Conservation (phyloP, 345 rosid species). For the Dipteronia dyeriana region DNA sequence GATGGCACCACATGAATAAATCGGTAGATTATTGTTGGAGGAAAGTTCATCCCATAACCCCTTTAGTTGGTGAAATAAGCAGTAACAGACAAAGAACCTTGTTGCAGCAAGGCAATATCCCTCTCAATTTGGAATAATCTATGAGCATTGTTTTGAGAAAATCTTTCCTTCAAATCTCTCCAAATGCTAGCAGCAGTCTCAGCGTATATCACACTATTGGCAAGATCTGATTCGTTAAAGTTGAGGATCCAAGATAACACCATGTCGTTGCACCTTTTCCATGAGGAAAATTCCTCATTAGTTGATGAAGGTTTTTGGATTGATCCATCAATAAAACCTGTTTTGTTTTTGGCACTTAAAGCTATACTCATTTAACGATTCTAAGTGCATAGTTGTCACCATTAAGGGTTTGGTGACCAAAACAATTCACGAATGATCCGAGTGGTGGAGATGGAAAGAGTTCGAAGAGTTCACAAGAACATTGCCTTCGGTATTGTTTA, state of each 20-base stretch:
- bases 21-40: not conserved
- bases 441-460: not conserved
- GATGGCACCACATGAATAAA: not conserved
- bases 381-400: conserved; percentile 10
- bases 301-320: not conserved
- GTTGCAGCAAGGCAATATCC: not conserved
- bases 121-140: not conserved
- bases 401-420: not conserved
- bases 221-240: not conserved
- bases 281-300: not conserved
- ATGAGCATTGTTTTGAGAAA: not conserved
- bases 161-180: not conserved
- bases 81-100: not conserved
- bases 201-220: not conserved
- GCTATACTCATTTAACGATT: not conserved
- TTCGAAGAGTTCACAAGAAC: too few species aligned
- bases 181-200: not conserved
- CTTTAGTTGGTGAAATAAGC: conserved; percentile 18
- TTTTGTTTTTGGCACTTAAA: conserved; percentile 7
- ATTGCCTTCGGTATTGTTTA: too few species aligned
- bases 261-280: conserved; percentile 15
- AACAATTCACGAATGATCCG: not conserved
- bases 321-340: not conserved
- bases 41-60: not conserved
- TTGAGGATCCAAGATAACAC: conserved; percentile 6